Evolutionary conservation across 306 rosid genomes (phyloP).

Genomic region (Chamaecrista fasciculata): DNA sequence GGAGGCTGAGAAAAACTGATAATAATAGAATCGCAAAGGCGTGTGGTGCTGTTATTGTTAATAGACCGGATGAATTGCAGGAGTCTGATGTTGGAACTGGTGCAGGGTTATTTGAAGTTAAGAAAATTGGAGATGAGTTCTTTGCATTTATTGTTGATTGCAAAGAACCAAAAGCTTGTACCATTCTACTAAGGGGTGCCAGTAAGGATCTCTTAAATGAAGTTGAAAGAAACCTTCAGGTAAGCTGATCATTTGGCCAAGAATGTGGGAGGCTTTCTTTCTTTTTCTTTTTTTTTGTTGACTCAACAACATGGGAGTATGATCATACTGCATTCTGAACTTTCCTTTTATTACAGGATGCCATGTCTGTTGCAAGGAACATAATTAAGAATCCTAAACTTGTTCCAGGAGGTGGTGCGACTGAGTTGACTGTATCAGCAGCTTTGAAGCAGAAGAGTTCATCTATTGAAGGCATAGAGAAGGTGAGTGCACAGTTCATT

Average conservation of each 20-base stretch:
- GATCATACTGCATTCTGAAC: slow-evolving; percentile 23
- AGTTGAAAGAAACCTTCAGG: slow-evolving; percentile 86
- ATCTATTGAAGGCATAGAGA: slow-evolving; percentile 92
- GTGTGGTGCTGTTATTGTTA: slow-evolving; percentile 83
- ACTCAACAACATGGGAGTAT: neutral
- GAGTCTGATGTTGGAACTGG: slow-evolving; percentile 86
- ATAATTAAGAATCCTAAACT: slow-evolving; percentile 76
- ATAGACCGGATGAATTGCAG: slow-evolving; percentile 81
- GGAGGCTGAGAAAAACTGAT: slow-evolving; percentile 82
- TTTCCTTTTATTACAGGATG: slow-evolving; percentile 53
- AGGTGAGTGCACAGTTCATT: slow-evolving; percentile 57
- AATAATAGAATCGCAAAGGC: slow-evolving; percentile 88
- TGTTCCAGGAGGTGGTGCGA: slow-evolving; percentile 93
- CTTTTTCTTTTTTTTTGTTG: too few relatives aligned
- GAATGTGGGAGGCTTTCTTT: too few relatives aligned
- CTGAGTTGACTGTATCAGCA: slow-evolving; percentile 94
- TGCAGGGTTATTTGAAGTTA: slow-evolving; percentile 78
- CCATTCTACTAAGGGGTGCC: slow-evolving; percentile 76
- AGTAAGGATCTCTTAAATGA: slow-evolving; percentile 83
- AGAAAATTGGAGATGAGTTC: slow-evolving; percentile 79
- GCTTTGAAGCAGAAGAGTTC: slow-evolving; percentile 93
- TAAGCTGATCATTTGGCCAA: slow-evolving; percentile 27
- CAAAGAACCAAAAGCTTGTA: slow-evolving; percentile 83
- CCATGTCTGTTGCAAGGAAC: slow-evolving; percentile 82
- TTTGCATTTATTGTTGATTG: slow-evolving; percentile 76